Conservation (phyloP, 495 filamentous ascomycete species). For the Hypoxylon cercidicola region DNA sequence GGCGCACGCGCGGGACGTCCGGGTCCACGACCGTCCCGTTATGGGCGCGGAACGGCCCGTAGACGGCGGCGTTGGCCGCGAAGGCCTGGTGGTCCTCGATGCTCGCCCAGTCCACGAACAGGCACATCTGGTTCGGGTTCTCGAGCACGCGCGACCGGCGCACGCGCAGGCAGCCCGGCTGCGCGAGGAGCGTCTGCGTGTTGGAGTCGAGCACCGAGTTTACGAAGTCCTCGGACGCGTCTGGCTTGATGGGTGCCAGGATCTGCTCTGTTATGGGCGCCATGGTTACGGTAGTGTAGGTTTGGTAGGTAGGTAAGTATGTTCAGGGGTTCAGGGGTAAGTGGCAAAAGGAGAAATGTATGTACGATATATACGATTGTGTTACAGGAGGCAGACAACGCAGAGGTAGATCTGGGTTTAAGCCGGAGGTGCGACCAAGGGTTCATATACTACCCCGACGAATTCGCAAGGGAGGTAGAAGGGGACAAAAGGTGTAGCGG, state of each 20-base stretch:
- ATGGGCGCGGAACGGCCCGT: conserved; percentile 23
- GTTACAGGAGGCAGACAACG: no score
- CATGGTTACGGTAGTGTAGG: conserved; percentile 17
- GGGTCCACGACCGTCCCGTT: conserved; percentile 13
- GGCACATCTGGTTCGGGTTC: conserved; percentile 15
- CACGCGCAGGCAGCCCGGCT: conserved; percentile 32
- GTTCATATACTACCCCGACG: no score
- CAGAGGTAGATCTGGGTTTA: no score
- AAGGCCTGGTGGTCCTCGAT: conserved; percentile 31
- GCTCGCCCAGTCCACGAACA: conserved; percentile 39
- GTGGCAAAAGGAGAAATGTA: neutral
- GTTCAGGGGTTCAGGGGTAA: no score
- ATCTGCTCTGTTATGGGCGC: conserved; percentile 38
- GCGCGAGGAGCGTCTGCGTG: conserved; percentile 17
- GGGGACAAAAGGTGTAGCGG: no score
- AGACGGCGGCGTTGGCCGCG: conserved; percentile 7
- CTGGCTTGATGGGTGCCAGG: conserved; percentile 16
- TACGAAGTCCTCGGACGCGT: conserved; percentile 6
- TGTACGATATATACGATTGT: neutral
- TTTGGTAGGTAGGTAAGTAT: neutral
- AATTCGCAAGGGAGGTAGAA: no score
- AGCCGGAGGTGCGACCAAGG: no score
- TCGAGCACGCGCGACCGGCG: conserved; percentile 21
- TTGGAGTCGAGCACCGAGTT: conserved; percentile 11
- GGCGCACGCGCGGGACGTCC: conserved; percentile 1